Evolutionary conservation across 495 filamentous ascomycete species (phyloP), one percentile per base, ranked within the genome.

Genomic region (Trichoderma orchidacearum): DNA sequence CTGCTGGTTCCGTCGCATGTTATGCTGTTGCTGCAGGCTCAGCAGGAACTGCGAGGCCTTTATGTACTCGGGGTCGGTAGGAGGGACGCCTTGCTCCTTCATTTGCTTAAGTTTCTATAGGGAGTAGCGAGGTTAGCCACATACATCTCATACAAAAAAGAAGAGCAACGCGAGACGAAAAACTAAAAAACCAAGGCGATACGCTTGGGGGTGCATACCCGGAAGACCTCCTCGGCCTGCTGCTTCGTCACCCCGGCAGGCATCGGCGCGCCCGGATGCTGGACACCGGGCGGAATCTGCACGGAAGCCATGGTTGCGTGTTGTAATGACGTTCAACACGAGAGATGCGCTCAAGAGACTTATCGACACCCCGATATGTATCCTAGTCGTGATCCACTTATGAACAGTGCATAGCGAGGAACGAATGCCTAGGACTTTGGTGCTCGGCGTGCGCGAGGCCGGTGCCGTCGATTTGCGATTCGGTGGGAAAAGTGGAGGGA

Each of bases 101-200:
- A 96, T 84, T 68, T 87, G 83, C 60, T 86, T 81, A 64, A 80
- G 92, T 71, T 85, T 89, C 89, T 95, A 64, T 32, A 38, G 12
- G 12, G 34, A 35, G 15, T 32, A 15, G 32, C 31, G 62, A 51
- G 18, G 25, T 13, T 8, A 56, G 36, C 51, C 29, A 31, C 2
- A 32, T 13, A 31, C 2, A 32, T 13, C 30, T 48, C 29, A 34
- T 21, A 23, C 13, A 35, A 5, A 15, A 21, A 41, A 41, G n/a
- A 30, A 13, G 18, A 25, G 17, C 13, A 25, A 56, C 32, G 30
- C 31, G 34, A 25, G 36, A 41, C 23, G 32, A 31, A 32, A 57
- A 3, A 28, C n/a, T 27, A 34, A 31, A 36, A 56, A 34, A 36
- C 18, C 51, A 55, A 25, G 31, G 56, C 29, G 55, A 34, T 17